These are phyloP conservation scores for Amanita exitialis DNA, from an alignment of 768 basidiomycete species.

Conservation along the genomic window DNA sequence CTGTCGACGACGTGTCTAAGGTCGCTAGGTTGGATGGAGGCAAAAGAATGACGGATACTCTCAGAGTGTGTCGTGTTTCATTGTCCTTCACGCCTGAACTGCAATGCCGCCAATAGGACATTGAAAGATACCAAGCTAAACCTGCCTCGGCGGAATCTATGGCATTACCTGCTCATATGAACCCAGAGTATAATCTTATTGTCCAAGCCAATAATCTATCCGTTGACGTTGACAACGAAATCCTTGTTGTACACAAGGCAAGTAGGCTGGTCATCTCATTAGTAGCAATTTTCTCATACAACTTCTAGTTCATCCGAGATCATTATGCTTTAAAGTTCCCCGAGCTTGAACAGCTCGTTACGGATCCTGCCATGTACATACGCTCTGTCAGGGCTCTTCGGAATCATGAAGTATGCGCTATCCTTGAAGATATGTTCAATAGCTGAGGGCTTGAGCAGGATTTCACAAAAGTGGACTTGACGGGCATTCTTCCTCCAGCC, in stretches of 20 bases:
- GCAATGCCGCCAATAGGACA: slow-evolving; percentile 46
- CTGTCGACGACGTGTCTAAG: slow-evolving; percentile 75
- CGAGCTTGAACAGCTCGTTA: slow-evolving; percentile 91
- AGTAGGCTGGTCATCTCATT: slow-evolving; percentile 8
- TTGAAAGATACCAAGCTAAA: slow-evolving; percentile 74
- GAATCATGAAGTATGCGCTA: slow-evolving; percentile 57
- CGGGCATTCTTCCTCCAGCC: slow-evolving; percentile 74
- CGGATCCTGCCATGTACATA: slow-evolving; percentile 88
- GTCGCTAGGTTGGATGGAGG: slow-evolving; percentile 86
- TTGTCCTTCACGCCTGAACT: neutral
- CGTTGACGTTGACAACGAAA: slow-evolving; percentile 97
- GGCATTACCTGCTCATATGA: slow-evolving; percentile 72
- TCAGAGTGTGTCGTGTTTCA: slow-evolving; percentile 42
- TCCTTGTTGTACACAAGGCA: slow-evolving; percentile 93
- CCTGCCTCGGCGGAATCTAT: slow-evolving; percentile 76
- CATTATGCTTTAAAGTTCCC: slow-evolving; percentile 95
- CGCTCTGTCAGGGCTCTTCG: slow-evolving; percentile 82
- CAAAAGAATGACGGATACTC: slow-evolving; percentile 78
- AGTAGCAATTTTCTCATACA: slow-evolving; percentile 9
- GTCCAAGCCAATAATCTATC: slow-evolving; percentile 97
- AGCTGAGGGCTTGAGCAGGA: slow-evolving; percentile 38
- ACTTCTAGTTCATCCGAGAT: slow-evolving; percentile 84
- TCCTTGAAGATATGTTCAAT: slow-evolving; percentile 1
- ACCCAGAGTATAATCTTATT: slow-evolving; percentile 93
- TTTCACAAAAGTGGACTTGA: slow-evolving; percentile 75